Conservation (phyloP, 345 rosid species). For the Arabis hirsuta region DNA sequence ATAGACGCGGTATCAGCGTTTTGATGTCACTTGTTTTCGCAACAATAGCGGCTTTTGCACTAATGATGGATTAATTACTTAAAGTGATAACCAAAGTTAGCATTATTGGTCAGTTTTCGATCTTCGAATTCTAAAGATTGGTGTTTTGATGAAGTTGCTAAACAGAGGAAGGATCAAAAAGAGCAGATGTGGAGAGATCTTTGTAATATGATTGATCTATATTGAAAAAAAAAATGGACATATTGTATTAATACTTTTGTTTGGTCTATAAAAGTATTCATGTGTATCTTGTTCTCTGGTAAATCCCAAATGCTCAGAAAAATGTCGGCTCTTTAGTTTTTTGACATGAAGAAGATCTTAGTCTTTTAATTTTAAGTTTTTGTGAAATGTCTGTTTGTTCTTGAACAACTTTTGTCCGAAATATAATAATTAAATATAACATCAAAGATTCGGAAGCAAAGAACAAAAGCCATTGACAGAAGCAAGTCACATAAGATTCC, state of each 20-base stretch:
- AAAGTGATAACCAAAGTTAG: conserved; percentile 23
- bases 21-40: conserved; percentile 42
- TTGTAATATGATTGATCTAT: conserved; percentile 35
- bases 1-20: conserved; percentile 37
- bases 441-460: conserved; percentile 33
- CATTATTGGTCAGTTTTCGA: conserved; percentile 24
- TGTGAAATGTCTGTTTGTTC: conserved; percentile 26
- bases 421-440: neutral
- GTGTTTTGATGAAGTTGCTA: conserved; percentile 40
- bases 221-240: conserved; percentile 24
- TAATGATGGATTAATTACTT: conserved; percentile 45
- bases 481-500: conserved; percentile 43
- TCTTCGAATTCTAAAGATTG: conserved; percentile 28
- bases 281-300: conserved; percentile 32
- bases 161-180: conserved; percentile 35
- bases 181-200: conserved; percentile 29
- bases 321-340: conserved; percentile 16
- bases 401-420: neutral
- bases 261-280: conserved; percentile 40
- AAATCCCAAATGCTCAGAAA: conserved; percentile 27
- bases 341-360: conserved; percentile 38
- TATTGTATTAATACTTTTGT: conserved; percentile 41
- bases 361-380: conserved; percentile 22
- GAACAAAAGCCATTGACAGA: conserved; percentile 39
- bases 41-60: conserved; percentile 42